These are phyloP conservation scores for Alternaria arbusti DNA, from an alignment of 2,329 filamentous ascomycete genomes.

Conservation along the genomic window DNA sequence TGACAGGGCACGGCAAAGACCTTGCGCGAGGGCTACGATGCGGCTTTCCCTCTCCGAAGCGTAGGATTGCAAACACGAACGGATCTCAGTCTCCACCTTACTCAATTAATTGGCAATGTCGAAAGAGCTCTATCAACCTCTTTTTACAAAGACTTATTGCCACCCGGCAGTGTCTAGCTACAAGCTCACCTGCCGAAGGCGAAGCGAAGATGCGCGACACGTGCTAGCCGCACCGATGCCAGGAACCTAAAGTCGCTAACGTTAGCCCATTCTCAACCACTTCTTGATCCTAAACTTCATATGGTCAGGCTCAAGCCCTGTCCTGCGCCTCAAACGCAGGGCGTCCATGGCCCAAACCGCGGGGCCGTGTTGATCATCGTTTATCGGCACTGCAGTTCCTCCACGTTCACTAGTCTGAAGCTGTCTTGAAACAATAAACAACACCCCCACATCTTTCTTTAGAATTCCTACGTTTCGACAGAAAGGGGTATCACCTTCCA, in stretches of 20 bases:
- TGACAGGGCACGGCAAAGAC: background rate
- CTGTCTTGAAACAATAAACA: conserved; percentile 22
- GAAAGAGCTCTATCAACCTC: background rate
- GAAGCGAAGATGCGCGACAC: background rate
- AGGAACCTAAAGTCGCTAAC: background rate
- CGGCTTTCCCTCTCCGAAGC: background rate
- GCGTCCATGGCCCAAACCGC: conserved; percentile 7
- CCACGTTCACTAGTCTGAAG: conserved; percentile 14
- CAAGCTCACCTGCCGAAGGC: background rate
- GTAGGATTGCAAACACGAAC: background rate
- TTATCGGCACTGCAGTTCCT: conserved; percentile 10
- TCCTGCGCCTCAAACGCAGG: conserved; percentile 12
- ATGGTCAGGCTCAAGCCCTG: conserved; percentile 3
- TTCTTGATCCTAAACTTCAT: background rate
- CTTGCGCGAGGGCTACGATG: background rate
- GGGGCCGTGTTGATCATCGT: conserved; percentile 20
- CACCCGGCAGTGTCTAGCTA: background rate
- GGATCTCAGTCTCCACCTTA: background rate
- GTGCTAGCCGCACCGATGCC: background rate
- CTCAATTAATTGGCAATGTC: background rate
- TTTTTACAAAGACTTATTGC: background rate
- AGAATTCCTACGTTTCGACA: conserved; percentile 25
- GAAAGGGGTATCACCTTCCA: conserved; percentile 2
- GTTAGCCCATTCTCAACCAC: background rate
- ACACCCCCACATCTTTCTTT: conserved; percentile 26